Conservation (phyloP, 768 basidiomycete genomes). For the Naganishia onofrii region DNA sequence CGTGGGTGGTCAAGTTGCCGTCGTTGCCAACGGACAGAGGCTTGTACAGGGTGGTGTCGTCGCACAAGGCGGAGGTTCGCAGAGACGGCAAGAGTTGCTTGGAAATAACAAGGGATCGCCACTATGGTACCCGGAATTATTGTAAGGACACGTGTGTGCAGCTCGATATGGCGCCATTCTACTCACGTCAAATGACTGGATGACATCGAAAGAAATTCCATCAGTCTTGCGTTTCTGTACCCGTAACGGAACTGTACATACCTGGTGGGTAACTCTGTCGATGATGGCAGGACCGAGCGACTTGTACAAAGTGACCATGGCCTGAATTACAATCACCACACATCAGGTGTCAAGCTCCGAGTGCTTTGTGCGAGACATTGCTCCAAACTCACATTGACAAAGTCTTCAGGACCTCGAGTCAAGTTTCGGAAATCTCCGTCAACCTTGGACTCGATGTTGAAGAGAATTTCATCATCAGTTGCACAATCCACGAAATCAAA, state of each 20-base stretch:
- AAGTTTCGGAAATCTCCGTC: conserved; percentile 40
- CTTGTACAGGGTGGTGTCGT: conserved; percentile 55
- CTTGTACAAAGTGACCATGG: conserved; percentile 5
- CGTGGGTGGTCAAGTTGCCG: conserved; percentile 46
- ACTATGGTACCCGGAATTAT: no score
- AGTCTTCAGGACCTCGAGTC: conserved; percentile 44
- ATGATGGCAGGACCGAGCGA: conserved; percentile 3
- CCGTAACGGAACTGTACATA: conserved; percentile 53
- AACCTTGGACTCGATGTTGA: conserved; percentile 66
- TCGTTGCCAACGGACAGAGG: conserved; percentile 19
- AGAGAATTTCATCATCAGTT: conserved; percentile 62
- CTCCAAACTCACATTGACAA: conserved; percentile 39
- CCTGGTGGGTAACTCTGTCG: conserved; percentile 54
- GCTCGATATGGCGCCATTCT: no score
- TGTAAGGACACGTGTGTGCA: no score
- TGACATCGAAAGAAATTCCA: not conserved
- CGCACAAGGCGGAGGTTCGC: conserved; percentile 64
- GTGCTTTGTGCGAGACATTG: conserved; percentile 15
- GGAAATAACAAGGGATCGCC: conserved; percentile 64
- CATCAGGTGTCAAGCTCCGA: not conserved
- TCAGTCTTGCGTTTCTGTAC: not conserved
- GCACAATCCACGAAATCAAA: conserved; percentile 74
- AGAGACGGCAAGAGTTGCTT: conserved; percentile 63
- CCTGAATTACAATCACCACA: not conserved
- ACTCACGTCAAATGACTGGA: conserved; percentile 40